These are phyloP conservation scores for Tetrapisispora nanseiensis DNA, from an alignment of 805 yeast species.

Conservation along the genomic window DNA sequence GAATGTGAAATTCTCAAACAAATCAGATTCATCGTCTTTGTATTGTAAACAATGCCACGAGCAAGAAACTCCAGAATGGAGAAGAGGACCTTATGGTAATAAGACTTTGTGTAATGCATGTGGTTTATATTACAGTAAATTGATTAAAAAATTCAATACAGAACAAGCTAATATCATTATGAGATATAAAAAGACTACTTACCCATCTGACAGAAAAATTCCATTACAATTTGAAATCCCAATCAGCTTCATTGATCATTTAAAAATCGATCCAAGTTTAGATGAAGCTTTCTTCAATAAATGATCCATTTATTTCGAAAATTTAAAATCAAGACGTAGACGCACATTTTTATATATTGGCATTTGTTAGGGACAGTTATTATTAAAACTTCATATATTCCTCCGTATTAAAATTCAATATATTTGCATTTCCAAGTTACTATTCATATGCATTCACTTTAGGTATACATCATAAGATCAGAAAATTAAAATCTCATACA, in stretches of 20 bases:
- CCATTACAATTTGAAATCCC: conserved; percentile 20
- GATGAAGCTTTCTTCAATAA: conserved; percentile 5
- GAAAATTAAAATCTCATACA: no score
- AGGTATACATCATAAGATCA: no score
- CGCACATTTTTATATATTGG: no score
- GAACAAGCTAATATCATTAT: conserved; percentile 20
- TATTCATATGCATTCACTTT: no score
- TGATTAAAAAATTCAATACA: conserved; percentile 32
- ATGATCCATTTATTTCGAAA: no score
- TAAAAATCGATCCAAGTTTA: conserved; percentile 7
- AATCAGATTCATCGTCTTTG: background rate
- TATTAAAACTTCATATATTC: no score
- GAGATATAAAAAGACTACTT: conserved; percentile 14
- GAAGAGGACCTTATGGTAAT: conserved; percentile 79
- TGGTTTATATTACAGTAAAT: conserved; percentile 65
- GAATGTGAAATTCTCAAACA: background rate
- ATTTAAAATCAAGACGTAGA: no score
- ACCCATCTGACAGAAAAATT: conserved; percentile 20
- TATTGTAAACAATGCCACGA: conserved; percentile 66
- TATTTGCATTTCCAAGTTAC: no score
- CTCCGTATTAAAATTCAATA: no score
- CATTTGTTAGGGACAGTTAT: no score
- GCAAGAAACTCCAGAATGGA: conserved; percentile 82
- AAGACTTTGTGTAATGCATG: conserved; percentile 87
- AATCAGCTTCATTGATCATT: conserved; percentile 11